A percentile compares a stretch with the other conserved stretches of the same genome.
These are phyloP conservation scores for Sugiyamaella neomexicana DNA, from an alignment of 1,139 yeast species.

Conservation along the genomic window DNA sequence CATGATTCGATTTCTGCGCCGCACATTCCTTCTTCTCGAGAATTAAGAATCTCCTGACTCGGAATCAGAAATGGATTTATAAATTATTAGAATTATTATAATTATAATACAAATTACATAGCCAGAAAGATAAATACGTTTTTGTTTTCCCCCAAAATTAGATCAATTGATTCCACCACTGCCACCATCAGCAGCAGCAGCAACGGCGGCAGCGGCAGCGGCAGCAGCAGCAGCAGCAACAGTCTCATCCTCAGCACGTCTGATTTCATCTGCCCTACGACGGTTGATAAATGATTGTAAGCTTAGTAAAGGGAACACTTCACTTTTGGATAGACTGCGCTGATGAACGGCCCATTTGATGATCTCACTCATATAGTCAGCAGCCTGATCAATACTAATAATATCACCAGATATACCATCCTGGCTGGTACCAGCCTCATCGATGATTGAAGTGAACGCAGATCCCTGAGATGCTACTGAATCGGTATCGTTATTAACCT, in stretches of 20 bases:
- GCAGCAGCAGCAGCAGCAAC: constrained; percentile 12
- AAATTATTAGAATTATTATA: no score
- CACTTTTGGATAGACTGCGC: constrained; percentile 14
- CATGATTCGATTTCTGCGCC: constrained; percentile 1
- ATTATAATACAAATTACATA: no score
- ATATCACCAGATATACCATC: constrained; percentile 11
- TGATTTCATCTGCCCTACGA: constrained; percentile 6
- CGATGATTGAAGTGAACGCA: constrained; percentile 3
- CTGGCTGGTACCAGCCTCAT: neutral
- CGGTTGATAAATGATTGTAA: constrained; percentile 15
- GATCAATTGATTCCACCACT: no score
- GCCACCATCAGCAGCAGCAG: neutral
- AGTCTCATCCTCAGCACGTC: constrained; percentile 9
- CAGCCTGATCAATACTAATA: constrained; percentile 14
- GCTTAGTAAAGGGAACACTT: constrained; percentile 16
- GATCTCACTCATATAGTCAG: constrained; percentile 15
- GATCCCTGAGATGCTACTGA: neutral
- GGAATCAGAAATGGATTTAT: no score
- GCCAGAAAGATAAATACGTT: no score
- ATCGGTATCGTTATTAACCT: neutral
- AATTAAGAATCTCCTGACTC: no score
- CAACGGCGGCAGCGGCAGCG: constrained; percentile 8
- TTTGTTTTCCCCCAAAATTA: no score
- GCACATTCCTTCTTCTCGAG: no score
- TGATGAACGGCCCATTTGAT: constrained; percentile 19